phyloP scores from a whole-genome alignment of 139 green algal genomes.

The Micromonas commoda region DNA sequence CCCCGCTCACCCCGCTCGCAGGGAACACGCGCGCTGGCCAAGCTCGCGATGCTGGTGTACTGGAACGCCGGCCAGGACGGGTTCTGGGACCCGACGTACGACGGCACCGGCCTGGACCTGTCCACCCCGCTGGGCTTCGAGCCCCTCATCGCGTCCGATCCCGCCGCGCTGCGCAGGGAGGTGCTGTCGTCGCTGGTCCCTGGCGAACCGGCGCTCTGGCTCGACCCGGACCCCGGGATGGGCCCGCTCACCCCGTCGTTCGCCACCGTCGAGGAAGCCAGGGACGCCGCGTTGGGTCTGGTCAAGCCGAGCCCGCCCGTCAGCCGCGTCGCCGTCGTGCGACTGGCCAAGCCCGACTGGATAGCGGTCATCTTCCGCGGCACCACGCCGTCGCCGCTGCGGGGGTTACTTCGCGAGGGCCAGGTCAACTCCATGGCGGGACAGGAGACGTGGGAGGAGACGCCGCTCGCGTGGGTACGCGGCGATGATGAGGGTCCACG shows the following conservation, averaged over 20 bases:
- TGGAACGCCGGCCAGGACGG: slow-evolving; percentile 14
- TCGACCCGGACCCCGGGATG: neutral
- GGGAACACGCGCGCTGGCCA: neutral
- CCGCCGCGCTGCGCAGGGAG: neutral
- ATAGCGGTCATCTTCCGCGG: slow-evolving; percentile 4
- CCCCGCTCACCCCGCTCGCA: neutral
- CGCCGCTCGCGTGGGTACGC: neutral
- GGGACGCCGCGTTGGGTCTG: neutral
- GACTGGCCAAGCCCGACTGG: neutral
- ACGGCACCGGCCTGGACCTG: neutral
- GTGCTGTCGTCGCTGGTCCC: neutral
- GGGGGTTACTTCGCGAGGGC: slow-evolving; percentile 3
- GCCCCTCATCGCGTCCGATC: neutral
- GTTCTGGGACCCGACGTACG: neutral
- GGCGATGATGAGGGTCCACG: neutral
- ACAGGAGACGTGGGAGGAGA: neutral
- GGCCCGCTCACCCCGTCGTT: neutral
- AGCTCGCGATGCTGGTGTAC: slow-evolving; percentile 12
- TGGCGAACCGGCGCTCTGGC: neutral
- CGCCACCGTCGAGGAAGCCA: neutral
- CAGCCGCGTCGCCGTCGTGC: neutral
- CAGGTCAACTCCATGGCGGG: slow-evolving; percentile 6
- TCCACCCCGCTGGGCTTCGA: slow-evolving; percentile 3
- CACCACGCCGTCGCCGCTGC: slow-evolving; percentile 10
- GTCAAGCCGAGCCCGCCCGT: neutral